Conservation (phyloP, 345 rosid species). For the Eucalyptus viminalis region DNA sequence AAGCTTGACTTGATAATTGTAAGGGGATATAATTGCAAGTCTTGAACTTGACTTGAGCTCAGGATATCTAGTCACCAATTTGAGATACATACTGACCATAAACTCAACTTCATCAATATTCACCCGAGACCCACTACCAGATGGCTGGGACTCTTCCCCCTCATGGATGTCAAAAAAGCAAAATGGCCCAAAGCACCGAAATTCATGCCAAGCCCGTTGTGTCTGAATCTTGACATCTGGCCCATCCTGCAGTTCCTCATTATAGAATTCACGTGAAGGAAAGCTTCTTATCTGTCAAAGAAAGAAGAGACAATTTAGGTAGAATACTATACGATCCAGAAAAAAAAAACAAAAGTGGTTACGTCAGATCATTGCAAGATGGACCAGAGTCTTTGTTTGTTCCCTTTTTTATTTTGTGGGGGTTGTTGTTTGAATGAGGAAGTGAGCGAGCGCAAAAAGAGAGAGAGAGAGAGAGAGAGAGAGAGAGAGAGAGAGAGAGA, state of each 20-base stretch:
- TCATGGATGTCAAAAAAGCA: constrained; percentile 81
- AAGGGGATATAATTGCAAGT: constrained; percentile 83
- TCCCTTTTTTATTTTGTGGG: neutral
- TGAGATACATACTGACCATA: constrained; percentile 69
- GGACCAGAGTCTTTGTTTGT: neutral
- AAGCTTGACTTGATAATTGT: constrained; percentile 84
- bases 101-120: constrained; percentile 82
- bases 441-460: no score
- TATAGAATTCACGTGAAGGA: constrained; percentile 83
- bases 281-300: constrained; percentile 65
- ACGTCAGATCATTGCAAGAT: neutral
- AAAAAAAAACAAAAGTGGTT: neutral
- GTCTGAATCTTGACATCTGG: constrained; percentile 53
- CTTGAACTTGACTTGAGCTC: constrained; percentile 86
- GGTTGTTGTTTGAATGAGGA: neutral
- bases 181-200: constrained; percentile 85
- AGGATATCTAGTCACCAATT: constrained; percentile 57
- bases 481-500: neutral
- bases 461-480: neutral
- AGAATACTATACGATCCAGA: neutral
- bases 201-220: constrained; percentile 68
- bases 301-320: neutral
- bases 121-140: constrained; percentile 78
- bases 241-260: constrained; percentile 75
- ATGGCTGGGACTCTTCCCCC: constrained; percentile 77